Evolutionary conservation across 768 basidiomycete species (phyloP), one percentile per base, ranked within the genome.

Genomic region (Mrakia gelida): DNA sequence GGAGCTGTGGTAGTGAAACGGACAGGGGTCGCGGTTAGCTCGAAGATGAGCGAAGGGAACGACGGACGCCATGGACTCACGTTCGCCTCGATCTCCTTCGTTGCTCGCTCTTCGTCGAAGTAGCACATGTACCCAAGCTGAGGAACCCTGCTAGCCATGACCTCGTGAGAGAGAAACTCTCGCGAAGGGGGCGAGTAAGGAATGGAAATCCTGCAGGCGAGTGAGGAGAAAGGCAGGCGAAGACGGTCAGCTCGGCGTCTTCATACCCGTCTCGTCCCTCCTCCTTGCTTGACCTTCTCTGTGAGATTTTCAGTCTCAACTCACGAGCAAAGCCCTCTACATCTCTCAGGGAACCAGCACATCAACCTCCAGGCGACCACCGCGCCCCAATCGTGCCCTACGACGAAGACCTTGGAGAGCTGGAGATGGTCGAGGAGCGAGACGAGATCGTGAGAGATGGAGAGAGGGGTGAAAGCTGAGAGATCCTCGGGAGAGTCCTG

Each of bases 371-470:
- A 87, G 2, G 87, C 91, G 18, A 86, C 88, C 79, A 86, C 88
- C 3, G 91, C 85, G 8, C 92, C 92, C 92, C 92, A 93, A 81
- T 94, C 92, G 81, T 93, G 92, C 0, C 91, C 92, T 77, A 92
- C 86, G 76, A 92, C 84, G 16, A 92, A 86, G 5, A 80, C 80
- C 34, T 68, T 72, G 9, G 52, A 38, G 41, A 81, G 67, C 4
- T 34, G 41, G 41, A 70, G 67, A 45, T 70, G 38, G 67, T 70
- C 38, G 21, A 70, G 67, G 3, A 70, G 41, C 16, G 67, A 34
- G 38, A 34, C 18, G 38, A 70, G 67, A 41, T 70, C 67, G 41
- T 1, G 0, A 1, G 67, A 18, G 67, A 70, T 70, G 38, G 67
- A 70, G 5, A 32, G 67, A 21, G 67, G 67, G 11, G 67, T 70